These are phyloP conservation scores for Pholiota conissans DNA, from an alignment of 768 basidiomycete species.

Conservation along the genomic window DNA sequence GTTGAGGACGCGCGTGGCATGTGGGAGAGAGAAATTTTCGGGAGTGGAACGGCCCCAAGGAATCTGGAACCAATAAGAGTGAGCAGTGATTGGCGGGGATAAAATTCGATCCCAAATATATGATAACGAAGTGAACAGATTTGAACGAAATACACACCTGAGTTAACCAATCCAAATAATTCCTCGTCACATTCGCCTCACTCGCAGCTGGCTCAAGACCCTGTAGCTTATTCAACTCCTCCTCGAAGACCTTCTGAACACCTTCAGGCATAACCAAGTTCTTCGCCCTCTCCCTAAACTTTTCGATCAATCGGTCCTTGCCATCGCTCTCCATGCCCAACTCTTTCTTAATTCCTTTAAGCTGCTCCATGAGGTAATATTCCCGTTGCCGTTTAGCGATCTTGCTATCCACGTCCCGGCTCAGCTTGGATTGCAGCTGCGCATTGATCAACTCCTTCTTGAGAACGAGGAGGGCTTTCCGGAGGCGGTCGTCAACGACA, in stretches of 20 bases:
- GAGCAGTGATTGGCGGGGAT: too few species aligned
- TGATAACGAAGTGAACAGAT: background rate
- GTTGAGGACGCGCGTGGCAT: slow-evolving; percentile 83
- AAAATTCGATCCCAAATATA: too few species aligned
- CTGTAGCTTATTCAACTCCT: slow-evolving; percentile 88
- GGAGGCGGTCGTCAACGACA: slow-evolving; percentile 83
- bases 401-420: slow-evolving; percentile 90
- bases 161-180: slow-evolving; percentile 92
- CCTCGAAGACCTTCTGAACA: slow-evolving; percentile 93
- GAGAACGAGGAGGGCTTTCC: slow-evolving; percentile 87
- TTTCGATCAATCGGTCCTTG: slow-evolving; percentile 91
- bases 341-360: slow-evolving; percentile 96
- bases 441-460: slow-evolving; percentile 99
- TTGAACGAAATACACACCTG: slow-evolving; percentile 53
- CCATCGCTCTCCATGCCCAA: slow-evolving; percentile 94
- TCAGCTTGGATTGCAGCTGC: slow-evolving; percentile 90
- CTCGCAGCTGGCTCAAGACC: slow-evolving; percentile 88
- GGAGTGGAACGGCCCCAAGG: slow-evolving; percentile 96
- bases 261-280: slow-evolving; percentile 84
- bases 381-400: slow-evolving; percentile 93
- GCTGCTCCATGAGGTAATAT: slow-evolving; percentile 95
- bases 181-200: slow-evolving; percentile 92
- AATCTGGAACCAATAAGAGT: too few species aligned
- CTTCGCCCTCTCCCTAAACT: slow-evolving; percentile 85
- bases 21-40: slow-evolving; percentile 88